Percentiles rank a stretch among this genome's conserved stretches.
Evolutionary conservation across 2,329 filamentous ascomycete species (phyloP).

Genomic region (Arthrobotrys pseudoclavata): DNA sequence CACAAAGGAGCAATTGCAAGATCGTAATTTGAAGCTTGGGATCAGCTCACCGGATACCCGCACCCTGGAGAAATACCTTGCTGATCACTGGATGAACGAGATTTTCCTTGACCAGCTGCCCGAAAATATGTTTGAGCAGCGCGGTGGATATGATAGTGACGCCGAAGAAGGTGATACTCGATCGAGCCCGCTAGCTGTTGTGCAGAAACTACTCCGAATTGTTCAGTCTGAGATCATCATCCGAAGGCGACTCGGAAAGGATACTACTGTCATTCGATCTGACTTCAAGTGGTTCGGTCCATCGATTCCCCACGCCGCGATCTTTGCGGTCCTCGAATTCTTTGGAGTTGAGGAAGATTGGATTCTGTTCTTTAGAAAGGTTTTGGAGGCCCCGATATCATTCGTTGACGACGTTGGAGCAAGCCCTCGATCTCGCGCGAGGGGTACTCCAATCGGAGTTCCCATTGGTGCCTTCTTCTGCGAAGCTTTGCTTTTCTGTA

Average conservation of each 20-base stretch:
- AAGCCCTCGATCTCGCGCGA: slow-evolving; percentile 68
- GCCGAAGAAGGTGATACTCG: slow-evolving; percentile 63
- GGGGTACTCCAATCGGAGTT: slow-evolving; percentile 74
- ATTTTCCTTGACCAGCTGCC: slow-evolving; percentile 73
- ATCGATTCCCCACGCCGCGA: slow-evolving; percentile 73
- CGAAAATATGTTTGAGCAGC: slow-evolving; percentile 65
- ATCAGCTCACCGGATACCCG: slow-evolving; percentile 63
- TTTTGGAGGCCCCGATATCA: slow-evolving; percentile 73
- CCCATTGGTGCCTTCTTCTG: slow-evolving; percentile 73
- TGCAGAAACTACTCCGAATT: slow-evolving; percentile 73
- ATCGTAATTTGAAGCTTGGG: slow-evolving; percentile 67
- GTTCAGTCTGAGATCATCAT: slow-evolving; percentile 70
- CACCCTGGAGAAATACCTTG: slow-evolving; percentile 69
- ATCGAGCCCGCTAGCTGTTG: slow-evolving; percentile 69
- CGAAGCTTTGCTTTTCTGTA: slow-evolving; percentile 74
- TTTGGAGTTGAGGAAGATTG: slow-evolving; percentile 73
- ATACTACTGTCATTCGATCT: slow-evolving; percentile 71
- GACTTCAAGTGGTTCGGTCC: slow-evolving; percentile 74
- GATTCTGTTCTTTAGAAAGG: slow-evolving; percentile 74
- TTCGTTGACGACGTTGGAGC: slow-evolving; percentile 71
- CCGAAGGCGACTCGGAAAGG: slow-evolving; percentile 13
- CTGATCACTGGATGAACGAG: slow-evolving; percentile 49
- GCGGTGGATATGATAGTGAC: slow-evolving; percentile 67
- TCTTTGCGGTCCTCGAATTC: slow-evolving; percentile 72
- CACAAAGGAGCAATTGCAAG: slow-evolving; percentile 5